These are phyloP conservation scores for Botrytis elliptica DNA, from an alignment of 2,329 filamentous ascomycete genomes.

Conservation along the genomic window DNA sequence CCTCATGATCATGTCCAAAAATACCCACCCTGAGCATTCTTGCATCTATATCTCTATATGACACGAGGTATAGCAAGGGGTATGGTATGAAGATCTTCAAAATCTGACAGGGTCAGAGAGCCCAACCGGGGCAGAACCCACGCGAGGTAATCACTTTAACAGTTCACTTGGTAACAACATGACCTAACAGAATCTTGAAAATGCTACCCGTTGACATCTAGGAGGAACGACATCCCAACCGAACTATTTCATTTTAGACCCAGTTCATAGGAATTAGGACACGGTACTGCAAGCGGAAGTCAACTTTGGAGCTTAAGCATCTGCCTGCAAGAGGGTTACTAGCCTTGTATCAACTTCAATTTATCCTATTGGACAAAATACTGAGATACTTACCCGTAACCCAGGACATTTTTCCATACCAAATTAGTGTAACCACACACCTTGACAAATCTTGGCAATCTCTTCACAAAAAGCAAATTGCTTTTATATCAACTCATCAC, in stretches of 20 bases:
- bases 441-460: neutral
- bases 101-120: slow-evolving; percentile 13
- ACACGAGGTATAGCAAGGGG: slow-evolving; percentile 3
- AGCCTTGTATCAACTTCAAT: slow-evolving; percentile 2
- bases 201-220: slow-evolving; percentile 7
- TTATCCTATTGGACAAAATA: slow-evolving; percentile 6
- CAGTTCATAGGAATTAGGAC: neutral
- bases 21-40: neutral
- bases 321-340: neutral
- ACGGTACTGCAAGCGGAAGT: slow-evolving; percentile 7
- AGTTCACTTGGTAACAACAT: slow-evolving; percentile 10
- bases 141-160: slow-evolving; percentile 9
- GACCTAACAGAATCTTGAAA: neutral
- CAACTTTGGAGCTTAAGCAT: slow-evolving; percentile 8
- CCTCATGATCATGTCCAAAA: slow-evolving; percentile 17
- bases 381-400: neutral
- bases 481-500: neutral
- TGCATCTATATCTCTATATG: slow-evolving; percentile 7
- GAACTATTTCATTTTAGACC: neutral
- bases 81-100: slow-evolving; percentile 9
- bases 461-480: slow-evolving; percentile 11
- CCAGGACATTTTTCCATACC: neutral
- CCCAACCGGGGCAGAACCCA: slow-evolving; percentile 11
- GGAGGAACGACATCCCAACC: neutral
- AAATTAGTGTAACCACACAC: neutral